Evolutionary conservation across 1,139 yeast species (phyloP).

Genomic region (Yamadazyma pseudoaaseri): DNA sequence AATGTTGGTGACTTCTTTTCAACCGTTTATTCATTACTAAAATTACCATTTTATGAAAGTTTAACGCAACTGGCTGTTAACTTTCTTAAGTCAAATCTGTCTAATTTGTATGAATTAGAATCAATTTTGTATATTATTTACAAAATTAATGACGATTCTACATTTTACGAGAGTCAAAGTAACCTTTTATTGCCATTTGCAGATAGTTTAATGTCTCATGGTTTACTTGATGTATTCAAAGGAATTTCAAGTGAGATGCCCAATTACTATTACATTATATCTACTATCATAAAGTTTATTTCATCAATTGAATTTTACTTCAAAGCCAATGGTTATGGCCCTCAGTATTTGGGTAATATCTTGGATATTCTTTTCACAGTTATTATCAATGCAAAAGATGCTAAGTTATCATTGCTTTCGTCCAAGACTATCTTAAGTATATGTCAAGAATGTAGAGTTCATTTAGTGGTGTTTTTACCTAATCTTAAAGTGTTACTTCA

Average conservation of each 20-base stretch:
- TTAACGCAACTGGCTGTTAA: conserved; percentile 43
- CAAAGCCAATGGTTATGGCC: conserved; percentile 31
- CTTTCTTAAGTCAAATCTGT: conserved; percentile 14
- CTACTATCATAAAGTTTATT: conserved; percentile 51
- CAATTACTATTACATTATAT: conserved; percentile 13
- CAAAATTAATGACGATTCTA: conserved; percentile 51
- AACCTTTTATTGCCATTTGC: conserved; percentile 26
- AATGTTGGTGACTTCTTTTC: conserved; percentile 79
- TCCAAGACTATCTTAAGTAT: conserved; percentile 61
- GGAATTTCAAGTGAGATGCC: conserved; percentile 13
- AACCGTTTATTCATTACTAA: conserved; percentile 62
- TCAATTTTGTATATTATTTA: conserved; percentile 65
- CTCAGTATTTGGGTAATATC: conserved; percentile 42
- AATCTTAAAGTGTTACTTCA: conserved; percentile 51
- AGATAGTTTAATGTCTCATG: conserved; percentile 23
- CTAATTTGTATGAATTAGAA: conserved; percentile 48
- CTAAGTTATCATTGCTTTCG: conserved; percentile 31
- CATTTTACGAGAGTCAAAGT: conserved; percentile 34
- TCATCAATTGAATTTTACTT: conserved; percentile 58
- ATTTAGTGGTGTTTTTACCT: conserved; percentile 46
- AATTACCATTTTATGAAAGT: conserved; percentile 51
- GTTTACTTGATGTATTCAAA: conserved; percentile 20
- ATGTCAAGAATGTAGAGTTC: conserved; percentile 58
- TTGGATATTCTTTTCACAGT: conserved; percentile 46
- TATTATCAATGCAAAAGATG: conserved; percentile 20